Evolutionary conservation across 805 yeast genomes (phyloP).

Genomic region (Ogataea chonburiensis): DNA sequence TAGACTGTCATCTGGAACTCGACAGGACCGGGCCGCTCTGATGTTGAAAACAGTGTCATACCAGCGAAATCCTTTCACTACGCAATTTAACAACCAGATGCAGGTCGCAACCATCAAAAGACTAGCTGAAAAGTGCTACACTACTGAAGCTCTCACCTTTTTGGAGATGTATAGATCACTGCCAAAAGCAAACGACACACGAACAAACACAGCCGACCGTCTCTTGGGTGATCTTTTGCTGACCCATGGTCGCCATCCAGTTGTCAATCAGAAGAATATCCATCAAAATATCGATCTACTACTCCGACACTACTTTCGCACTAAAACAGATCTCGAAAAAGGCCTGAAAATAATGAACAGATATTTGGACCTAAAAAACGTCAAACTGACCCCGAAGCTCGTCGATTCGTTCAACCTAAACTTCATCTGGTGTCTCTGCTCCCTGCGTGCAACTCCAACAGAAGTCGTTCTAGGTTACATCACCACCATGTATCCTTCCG

Average conservation of each 20-base stretch:
- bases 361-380: slow-evolving; percentile 9
- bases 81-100: slow-evolving; percentile 20
- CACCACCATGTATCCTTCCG: slow-evolving; percentile 15
- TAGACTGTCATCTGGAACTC: slow-evolving; percentile 16
- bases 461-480: slow-evolving; percentile 16
- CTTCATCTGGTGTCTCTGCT: slow-evolving; percentile 13
- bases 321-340: slow-evolving; percentile 12
- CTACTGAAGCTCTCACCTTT: slow-evolving; percentile 17
- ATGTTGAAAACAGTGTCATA: slow-evolving; percentile 1
- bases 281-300: slow-evolving; percentile 13
- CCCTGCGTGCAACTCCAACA: slow-evolving; percentile 7
- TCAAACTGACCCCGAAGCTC: not conserved
- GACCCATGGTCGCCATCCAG: slow-evolving; percentile 13
- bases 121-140: slow-evolving; percentile 16
- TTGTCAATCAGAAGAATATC: slow-evolving; percentile 5
- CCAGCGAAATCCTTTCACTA: not conserved
- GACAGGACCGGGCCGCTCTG: slow-evolving; percentile 9
- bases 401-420: slow-evolving; percentile 9
- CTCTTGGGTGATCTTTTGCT: slow-evolving; percentile 13
- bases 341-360: slow-evolving; percentile 19
- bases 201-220: not conserved
- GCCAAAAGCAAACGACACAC: not conserved
- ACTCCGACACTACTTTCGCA: slow-evolving; percentile 13
- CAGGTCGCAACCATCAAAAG: slow-evolving; percentile 19
- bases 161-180: slow-evolving; percentile 11